Conservation (phyloP, 2,329 filamentous ascomycete genomes). For the Mycosphaerella arachidis region DNA sequence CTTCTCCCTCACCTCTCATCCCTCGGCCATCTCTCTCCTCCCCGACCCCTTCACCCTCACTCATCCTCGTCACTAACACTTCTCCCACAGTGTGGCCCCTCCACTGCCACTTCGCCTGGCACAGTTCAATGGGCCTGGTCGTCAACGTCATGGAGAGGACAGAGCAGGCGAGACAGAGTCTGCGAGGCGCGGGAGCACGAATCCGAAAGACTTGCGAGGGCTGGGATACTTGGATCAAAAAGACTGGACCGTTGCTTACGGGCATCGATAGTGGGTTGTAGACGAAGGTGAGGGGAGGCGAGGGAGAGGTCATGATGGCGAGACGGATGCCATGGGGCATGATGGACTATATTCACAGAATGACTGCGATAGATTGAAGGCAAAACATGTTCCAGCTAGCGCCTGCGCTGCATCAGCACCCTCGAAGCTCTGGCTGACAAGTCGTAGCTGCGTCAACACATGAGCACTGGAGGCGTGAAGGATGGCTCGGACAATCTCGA, state of each 20-base stretch:
- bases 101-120: conserved; percentile 13
- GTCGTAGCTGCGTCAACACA: no score
- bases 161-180: background rate
- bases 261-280: conserved; percentile 4
- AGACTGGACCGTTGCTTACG: conserved; percentile 2
- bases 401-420: no score
- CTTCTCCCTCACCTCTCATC: no score
- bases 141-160: conserved; percentile 7
- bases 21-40: conserved; percentile 42
- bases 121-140: conserved; percentile 9
- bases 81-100: conserved; percentile 1
- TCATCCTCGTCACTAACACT: background rate
- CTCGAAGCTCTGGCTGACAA: no score
- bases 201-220: background rate
- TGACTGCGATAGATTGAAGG: no score
- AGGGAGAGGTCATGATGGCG: background rate
- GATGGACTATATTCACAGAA: no score
- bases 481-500: no score
- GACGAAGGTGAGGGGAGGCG: background rate
- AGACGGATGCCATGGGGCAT: no score
- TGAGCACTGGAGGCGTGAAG: no score
- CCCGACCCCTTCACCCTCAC: conserved; percentile 32
- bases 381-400: no score
- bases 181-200: background rate
- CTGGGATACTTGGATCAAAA: conserved; percentile 1